phyloP scores from a whole-genome alignment of 495 filamentous ascomycete genomes.

The Terfezia claveryi region DNA sequence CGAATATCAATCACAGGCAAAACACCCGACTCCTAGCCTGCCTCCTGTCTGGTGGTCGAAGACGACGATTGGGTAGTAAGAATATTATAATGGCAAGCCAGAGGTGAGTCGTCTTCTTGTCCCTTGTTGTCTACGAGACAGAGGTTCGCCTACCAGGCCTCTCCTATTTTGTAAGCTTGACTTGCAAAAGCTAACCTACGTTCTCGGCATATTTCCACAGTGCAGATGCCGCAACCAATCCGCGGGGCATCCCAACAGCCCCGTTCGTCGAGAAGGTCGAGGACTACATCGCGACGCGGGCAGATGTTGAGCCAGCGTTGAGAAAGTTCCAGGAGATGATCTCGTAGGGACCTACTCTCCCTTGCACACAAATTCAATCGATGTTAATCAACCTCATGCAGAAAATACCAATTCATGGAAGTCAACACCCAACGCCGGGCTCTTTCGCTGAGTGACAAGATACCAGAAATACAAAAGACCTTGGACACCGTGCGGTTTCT shows the following conservation, averaged over 20 bases:
- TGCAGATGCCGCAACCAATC: slow-evolving; percentile 57
- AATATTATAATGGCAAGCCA: too few species aligned
- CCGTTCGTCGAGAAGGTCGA: slow-evolving; percentile 93
- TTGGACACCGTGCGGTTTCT: slow-evolving; percentile 78
- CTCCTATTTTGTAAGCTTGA: neutral
- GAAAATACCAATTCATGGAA: slow-evolving; percentile 99
- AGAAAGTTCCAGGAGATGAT: slow-evolving; percentile 98
- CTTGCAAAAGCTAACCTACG: slow-evolving; percentile 14
- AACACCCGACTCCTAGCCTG: too few species aligned
- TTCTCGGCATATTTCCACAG: slow-evolving; percentile 15
- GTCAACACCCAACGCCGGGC: slow-evolving; percentile 66
- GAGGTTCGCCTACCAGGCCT: too few species aligned
- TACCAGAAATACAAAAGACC: slow-evolving; percentile 95
- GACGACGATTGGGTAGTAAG: too few species aligned
- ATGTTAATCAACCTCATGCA: slow-evolving; percentile 15
- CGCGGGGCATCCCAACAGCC: slow-evolving; percentile 79
- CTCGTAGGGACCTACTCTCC: slow-evolving; percentile 33
- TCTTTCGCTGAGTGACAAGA: slow-evolving; percentile 73
- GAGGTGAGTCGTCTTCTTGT: too few species aligned
- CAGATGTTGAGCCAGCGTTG: slow-evolving; percentile 73
- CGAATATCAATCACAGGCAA: too few species aligned
- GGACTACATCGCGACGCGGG: slow-evolving; percentile 73
- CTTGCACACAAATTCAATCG: slow-evolving; percentile 1
- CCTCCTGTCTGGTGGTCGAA: too few species aligned
- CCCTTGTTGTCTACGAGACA: too few species aligned